phyloP scores from a whole-genome alignment of 495 filamentous ascomycete genomes.

The Terfezia boudieri region DNA sequence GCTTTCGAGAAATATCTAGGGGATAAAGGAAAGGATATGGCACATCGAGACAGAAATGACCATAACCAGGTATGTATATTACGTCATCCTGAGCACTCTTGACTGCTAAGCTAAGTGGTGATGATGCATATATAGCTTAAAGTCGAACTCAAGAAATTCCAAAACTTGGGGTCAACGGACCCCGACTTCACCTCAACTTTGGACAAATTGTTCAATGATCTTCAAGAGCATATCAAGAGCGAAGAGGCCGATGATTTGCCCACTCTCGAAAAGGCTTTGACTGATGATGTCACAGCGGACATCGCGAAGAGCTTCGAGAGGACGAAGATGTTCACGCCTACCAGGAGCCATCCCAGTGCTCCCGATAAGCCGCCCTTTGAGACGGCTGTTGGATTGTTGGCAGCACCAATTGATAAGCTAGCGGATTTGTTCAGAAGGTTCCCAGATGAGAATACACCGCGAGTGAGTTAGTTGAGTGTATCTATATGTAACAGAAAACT shows the following conservation, averaged over 20 bases:
- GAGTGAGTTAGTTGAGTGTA: too few relatives aligned
- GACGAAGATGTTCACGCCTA: slow-evolving; percentile 34
- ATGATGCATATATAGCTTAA: slow-evolving; percentile 29
- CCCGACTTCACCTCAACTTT: slow-evolving; percentile 30
- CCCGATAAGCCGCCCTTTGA: slow-evolving; percentile 31
- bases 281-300: slow-evolving; percentile 1
- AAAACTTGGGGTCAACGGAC: slow-evolving; percentile 28
- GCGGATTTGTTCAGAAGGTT: slow-evolving; percentile 29
- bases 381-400: slow-evolving; percentile 27
- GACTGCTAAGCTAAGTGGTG: background rate
- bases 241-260: slow-evolving; percentile 38
- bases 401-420: slow-evolving; percentile 30
- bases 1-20: slow-evolving; percentile 36
- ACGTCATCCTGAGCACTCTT: background rate
- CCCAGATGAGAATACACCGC: slow-evolving; percentile 6
- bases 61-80: slow-evolving; percentile 28
- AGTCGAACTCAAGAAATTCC: slow-evolving; percentile 37
- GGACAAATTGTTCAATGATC: slow-evolving; percentile 28
- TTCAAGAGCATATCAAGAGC: slow-evolving; percentile 36
- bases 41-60: slow-evolving; percentile 35
- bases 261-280: slow-evolving; percentile 28
- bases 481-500: too few relatives aligned
- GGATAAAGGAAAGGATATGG: slow-evolving; percentile 28
- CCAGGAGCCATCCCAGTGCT: slow-evolving; percentile 20
- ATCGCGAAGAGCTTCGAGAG: slow-evolving; percentile 32